Base-by-base conservation (phyloP, 140 eudicot genomes). In the Ambrosia hybrid region DNA sequence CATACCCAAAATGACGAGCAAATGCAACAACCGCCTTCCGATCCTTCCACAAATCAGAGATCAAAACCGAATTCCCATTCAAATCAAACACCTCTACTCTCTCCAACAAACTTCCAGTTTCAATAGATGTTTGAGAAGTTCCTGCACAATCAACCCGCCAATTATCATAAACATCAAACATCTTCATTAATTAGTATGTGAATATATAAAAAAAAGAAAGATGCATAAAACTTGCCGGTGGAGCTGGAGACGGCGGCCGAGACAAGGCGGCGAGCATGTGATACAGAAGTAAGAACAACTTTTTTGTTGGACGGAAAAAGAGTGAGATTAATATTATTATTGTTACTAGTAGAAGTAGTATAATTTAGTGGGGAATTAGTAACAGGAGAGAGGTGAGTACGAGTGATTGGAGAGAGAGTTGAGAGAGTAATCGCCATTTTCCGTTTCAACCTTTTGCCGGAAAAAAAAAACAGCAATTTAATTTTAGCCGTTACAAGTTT, bases 1-100 rank as follows among this genome's bases (percentile, higher is more conserved):
- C 71, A 15, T 64, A 94, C 97, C 99, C 99, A 73, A 95, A 95
- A 88, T 95, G 99, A 57, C 97, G 92, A 72, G 99, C 99, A 78
- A 95, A 95, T 51, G 99, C 97, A 55, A 95, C 95, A 61, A 95
- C 95, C 37, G 96, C 99, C 71, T 91, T 95, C 68, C 99, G 88
- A 66, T 91, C 95, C 73, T 95, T 91, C 99, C 99, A 95, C 64
- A 95, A 76, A 70, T 91, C 95, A 66, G 96, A 81, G 61, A 95
- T 83, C 16, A 88, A 67, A 57, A 95, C 48, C 9, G 83, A 82
- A 34, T 85, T 86, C 51, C 99, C 95, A 41, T 86, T 79, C 87
- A 91, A 80, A 77, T 85, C 96, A 71, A 80, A 80, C 73, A 95
- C 96, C 70, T 67, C 63, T 30, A 86, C 96, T 60, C 80, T 74